A percentile compares a stretch with the other conserved stretches of the same genome.
Conservation (phyloP, 768 basidiomycete genomes). For the Termitomyces sp. region DNA sequence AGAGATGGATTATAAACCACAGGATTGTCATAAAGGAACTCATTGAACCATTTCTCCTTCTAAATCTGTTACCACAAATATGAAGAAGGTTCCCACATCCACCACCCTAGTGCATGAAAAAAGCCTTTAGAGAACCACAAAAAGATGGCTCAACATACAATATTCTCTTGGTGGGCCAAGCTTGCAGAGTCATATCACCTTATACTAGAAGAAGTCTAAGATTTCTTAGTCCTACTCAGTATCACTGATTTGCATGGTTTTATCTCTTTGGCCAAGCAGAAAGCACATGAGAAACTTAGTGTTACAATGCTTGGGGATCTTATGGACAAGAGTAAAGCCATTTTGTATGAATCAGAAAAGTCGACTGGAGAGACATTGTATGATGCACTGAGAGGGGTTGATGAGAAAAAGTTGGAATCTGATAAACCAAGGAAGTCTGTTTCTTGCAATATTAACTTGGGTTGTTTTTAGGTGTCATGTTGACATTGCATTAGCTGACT, state of each 20-base stretch:
- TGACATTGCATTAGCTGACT: background rate
- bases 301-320: slow-evolving; percentile 59
- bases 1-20: too few species aligned
- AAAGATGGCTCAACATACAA: too few species aligned
- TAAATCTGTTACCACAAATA: too few species aligned
- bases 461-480: slow-evolving; percentile 25
- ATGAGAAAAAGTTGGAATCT: slow-evolving; percentile 74
- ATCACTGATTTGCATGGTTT: slow-evolving; percentile 88
- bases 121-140: too few species aligned
- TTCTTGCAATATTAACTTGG: slow-evolving; percentile 90
- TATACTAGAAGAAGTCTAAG: too few species aligned
- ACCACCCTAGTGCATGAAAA: too few species aligned
- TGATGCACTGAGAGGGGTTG: slow-evolving; percentile 81
- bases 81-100: too few species aligned
- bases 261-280: slow-evolving; percentile 70
- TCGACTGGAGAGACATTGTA: slow-evolving; percentile 81
- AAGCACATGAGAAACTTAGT: slow-evolving; percentile 51
- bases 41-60: too few species aligned
- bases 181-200: too few species aligned
- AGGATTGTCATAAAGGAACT: too few species aligned
- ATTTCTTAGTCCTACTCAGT: slow-evolving; percentile 53
- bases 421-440: slow-evolving; percentile 89
- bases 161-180: too few species aligned
- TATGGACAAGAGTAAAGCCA: slow-evolving; percentile 56
- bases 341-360: slow-evolving; percentile 73